Base-by-base conservation (phyloP, 768 basidiomycete genomes). In the Nidula microcarpa region DNA sequence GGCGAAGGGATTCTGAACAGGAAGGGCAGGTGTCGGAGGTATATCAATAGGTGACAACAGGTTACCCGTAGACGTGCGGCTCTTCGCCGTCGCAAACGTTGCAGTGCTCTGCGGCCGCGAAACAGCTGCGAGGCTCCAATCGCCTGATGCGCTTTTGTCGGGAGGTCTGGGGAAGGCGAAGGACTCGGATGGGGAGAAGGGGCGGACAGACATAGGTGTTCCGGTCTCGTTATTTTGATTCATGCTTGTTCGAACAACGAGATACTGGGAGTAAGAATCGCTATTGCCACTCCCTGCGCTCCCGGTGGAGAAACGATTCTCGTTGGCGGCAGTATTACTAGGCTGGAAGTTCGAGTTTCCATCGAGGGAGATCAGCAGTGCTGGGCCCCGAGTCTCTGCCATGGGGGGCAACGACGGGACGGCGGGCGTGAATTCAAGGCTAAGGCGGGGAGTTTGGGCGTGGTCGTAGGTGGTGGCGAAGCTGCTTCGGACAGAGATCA, bases 131-230 rank as follows among this genome's bases (percentile, higher is more conserved):
- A 41, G 16, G 43, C 37, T 55, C 55, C 60, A 56, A 14, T 64
- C 61, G 32, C 59, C 56, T 2, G 39, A 44, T 8, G 14, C 23
- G 39, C 16, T 45, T 43, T 62, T 60, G 53, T 68, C 58, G 3
- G 84, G 85, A 2, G 87, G 86, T 51, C 79, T 79, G 2, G 86
- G 87, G 73, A 89, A 88, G 7, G 82, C 67, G 66, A 85, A 88
- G 4, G 80, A 78, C 62, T 89, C 86, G 14, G 80, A 79, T 9
- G 84, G 81, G 0, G 84, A 81, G 70, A 85, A 87, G 2, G 84
- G 84, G 39, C 82, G 80, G 16, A 84, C 83, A 37, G 76, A 82
- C 74, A 86, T 82, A 18, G 83, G 80, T 0, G 81, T 77, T 4
- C 62, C 54, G n/a, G 54, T 47, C 49, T 69, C 70, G n/a, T 62